phyloP scores from a whole-genome alignment of 2,329 filamentous ascomycete genomes.

The Colletotrichum viniferum region DNA sequence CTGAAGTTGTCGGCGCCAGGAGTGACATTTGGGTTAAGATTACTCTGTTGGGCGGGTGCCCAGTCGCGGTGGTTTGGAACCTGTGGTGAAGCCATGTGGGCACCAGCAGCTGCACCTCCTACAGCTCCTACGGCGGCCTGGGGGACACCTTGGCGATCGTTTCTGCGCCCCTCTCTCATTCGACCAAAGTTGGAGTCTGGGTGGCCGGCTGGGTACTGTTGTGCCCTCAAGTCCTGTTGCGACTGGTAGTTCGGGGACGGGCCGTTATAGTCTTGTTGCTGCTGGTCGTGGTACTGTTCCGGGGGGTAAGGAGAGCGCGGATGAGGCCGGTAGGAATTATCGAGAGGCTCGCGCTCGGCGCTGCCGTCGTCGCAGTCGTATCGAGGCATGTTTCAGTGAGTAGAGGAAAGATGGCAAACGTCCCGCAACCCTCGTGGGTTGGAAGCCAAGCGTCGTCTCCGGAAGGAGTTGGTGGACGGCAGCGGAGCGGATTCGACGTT shows the following conservation, averaged over 20 bases:
- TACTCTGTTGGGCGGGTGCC: slow-evolving; percentile 19
- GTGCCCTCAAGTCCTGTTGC: neutral
- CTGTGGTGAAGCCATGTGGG: slow-evolving; percentile 7
- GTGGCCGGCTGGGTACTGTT: slow-evolving; percentile 30
- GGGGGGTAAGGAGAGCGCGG: slow-evolving; percentile 10
- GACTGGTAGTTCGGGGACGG: slow-evolving; percentile 9
- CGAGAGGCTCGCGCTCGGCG: slow-evolving; percentile 23
- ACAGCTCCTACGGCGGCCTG: slow-evolving; percentile 25
- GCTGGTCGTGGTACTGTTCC: slow-evolving; percentile 18
- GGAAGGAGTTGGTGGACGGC: neutral
- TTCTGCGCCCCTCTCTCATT: slow-evolving; percentile 37
- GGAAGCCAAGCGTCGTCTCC: neutral
- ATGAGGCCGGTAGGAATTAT: slow-evolving; percentile 18
- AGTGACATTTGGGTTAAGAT: slow-evolving; percentile 49
- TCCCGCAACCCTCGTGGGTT: slow-evolving; percentile 11
- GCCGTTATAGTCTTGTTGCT: slow-evolving; percentile 4
- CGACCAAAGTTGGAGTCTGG: slow-evolving; percentile 41
- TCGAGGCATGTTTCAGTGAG: slow-evolving; percentile 25
- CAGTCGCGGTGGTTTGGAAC: slow-evolving; percentile 12
- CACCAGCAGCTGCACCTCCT: slow-evolving; percentile 24
- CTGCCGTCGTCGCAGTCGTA: slow-evolving; percentile 22
- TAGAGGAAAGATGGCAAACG: neutral
- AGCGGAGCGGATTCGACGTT: neutral
- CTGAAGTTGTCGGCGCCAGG: slow-evolving; percentile 73
- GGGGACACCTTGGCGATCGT: slow-evolving; percentile 29